Evolutionary conservation across 140 eudicot genomes (phyloP), one percentile per base, ranked within the genome.

Genomic region (Anethum foeniculum): DNA sequence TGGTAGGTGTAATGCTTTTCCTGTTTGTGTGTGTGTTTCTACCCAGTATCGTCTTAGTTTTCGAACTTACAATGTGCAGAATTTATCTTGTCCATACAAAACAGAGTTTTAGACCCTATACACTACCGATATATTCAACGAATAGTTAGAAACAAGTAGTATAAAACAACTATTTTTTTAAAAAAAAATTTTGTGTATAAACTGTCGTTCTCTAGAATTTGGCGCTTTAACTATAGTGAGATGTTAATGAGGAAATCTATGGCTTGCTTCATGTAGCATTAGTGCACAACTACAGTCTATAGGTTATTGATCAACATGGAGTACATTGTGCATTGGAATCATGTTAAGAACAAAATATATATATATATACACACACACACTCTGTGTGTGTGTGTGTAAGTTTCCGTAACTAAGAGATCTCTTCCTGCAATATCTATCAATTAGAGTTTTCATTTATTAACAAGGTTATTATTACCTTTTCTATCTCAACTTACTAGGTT

Each of bases 401-500:
- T 58, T 58, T n/a, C 4, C 34, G 34, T 25, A 60, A 60, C 32
- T n/a, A 60, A 60, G 69, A n/a, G 12, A 9, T 25, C 18, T 60
- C 34, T 60, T 34, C 10, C 13, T 58, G 16, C 6, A 25, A 60
- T 60, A 60, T n/a, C 11, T 25, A 25, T 60, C 69, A n/a, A 11
- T n/a, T 3, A 9, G 3, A n/a, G 34, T 60, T 60, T 58, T n/a
- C 69, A 58, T 58, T 60, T 34, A 25, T 62, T 62, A 62, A 10
- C 16, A 62, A 62, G n/a, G n/a, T 68, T 68, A 12, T 32, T 44
- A 32, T 68, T 10, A 68, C n/a, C 44, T 34, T 68, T 32, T 32
- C 38, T 30, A 68, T 12, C 36, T 62, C 30, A 23, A 34, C 78
- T 82, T 80, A 28, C 78, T 76, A 94, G 98, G 98, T 94, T 68